phyloP scores from a whole-genome alignment of 1,284 basidiomycete genomes.

The Cutaneotrichosporon curvatum region DNA sequence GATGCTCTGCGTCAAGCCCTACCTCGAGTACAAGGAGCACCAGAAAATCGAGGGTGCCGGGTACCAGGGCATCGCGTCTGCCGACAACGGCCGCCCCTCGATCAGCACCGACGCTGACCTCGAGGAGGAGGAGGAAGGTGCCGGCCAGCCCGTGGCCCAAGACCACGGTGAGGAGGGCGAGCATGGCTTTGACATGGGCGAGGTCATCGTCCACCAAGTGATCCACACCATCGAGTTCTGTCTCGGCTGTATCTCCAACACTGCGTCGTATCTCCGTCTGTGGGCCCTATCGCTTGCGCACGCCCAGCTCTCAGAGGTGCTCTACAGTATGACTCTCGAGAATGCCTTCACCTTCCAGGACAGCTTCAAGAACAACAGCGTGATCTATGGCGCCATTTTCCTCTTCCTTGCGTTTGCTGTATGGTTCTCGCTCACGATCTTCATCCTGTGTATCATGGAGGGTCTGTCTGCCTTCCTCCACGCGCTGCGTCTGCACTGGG shows the following conservation, averaged over 20 bases:
- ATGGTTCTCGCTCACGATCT: constrained; percentile 77
- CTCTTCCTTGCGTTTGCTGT: constrained; percentile 62
- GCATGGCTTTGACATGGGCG: constrained; percentile 67
- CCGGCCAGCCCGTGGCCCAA: constrained; percentile 60
- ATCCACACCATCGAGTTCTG: constrained; percentile 99
- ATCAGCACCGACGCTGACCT: constrained; percentile 42
- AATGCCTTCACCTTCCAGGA: constrained; percentile 47
- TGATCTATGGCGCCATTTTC: constrained; percentile 52
- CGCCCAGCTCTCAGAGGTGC: constrained; percentile 92
- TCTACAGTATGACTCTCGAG: constrained; percentile 81
- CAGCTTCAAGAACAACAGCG: constrained; percentile 36
- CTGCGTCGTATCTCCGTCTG: constrained; percentile 95
- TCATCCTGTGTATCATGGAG: constrained; percentile 86
- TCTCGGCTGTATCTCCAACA: constrained; percentile 97
- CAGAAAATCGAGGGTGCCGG: constrained; percentile 75
- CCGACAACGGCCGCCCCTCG: constrained; percentile 37
- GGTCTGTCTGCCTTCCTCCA: constrained; percentile 91
- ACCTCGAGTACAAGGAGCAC: constrained; percentile 85
- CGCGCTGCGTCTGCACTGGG: constrained; percentile 94
- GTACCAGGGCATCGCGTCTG: constrained; percentile 58
- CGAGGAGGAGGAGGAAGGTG: constrained; percentile 78
- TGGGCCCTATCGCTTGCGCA: constrained; percentile 98
- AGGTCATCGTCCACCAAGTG: constrained; percentile 91
- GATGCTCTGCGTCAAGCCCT: constrained; percentile 92
- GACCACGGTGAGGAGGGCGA: constrained; percentile 51